phyloP scores from a whole-genome alignment of 768 basidiomycete species.

The Xerocomellus intermedius region DNA sequence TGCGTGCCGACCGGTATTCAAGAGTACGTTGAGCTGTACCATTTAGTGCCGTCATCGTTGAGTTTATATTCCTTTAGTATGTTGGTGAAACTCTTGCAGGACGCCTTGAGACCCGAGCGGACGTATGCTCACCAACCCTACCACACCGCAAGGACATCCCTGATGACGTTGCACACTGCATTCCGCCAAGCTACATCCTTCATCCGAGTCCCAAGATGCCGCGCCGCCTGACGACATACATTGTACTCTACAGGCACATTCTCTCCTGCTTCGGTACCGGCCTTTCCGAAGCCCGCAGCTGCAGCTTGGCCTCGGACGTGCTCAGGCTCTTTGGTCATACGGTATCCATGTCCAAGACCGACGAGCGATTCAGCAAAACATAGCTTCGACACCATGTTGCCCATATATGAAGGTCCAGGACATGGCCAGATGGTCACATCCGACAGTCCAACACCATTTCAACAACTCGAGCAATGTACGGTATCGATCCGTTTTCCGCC shows the following conservation, averaged over 20 bases:
- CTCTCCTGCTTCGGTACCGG: neutral
- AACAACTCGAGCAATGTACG: slow-evolving; percentile 17
- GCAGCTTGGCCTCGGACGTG: neutral
- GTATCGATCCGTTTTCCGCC: slow-evolving; percentile 29
- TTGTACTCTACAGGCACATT: slow-evolving; percentile 1
- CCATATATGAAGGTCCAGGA: slow-evolving; percentile 12
- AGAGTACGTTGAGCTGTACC: neutral
- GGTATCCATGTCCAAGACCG: neutral
- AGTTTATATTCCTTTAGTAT: neutral
- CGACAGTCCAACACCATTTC: neutral
- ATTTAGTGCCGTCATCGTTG: neutral
- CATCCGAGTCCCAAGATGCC: neutral
- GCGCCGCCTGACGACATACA: neutral
- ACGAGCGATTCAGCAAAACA: slow-evolving; percentile 2
- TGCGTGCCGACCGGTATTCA: neutral
- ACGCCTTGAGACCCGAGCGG: slow-evolving; percentile 2
- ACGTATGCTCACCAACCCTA: neutral
- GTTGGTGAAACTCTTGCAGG: slow-evolving; percentile 1
- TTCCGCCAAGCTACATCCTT: neutral
- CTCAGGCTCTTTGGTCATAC: neutral
- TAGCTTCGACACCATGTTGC: slow-evolving; percentile 12
- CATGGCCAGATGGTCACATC: neutral
- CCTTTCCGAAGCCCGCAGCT: neutral
- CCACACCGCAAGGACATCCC: neutral
- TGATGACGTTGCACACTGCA: slow-evolving; percentile 8